These are phyloP conservation scores for Rhododendron mucronatum DNA, from an alignment of 148 eudicot genomes.

Conservation along the genomic window DNA sequence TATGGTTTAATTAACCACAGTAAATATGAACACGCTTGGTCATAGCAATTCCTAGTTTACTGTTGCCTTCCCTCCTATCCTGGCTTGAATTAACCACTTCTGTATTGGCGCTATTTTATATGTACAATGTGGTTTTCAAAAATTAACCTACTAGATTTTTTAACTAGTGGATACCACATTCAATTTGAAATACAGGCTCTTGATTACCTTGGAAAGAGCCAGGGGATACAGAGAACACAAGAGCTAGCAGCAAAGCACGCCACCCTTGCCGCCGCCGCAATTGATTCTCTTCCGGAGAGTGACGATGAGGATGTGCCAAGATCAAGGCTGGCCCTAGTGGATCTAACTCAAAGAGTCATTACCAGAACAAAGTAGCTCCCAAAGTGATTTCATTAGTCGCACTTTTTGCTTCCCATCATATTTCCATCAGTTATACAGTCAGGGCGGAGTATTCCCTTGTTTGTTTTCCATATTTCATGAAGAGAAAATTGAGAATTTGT, in stretches of 20 bases:
- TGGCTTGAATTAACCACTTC: not conserved
- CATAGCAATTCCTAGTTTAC: not conserved
- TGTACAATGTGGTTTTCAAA: not conserved
- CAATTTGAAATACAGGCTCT: slow-evolving; percentile 52
- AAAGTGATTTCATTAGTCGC: not conserved
- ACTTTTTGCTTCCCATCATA: not conserved
- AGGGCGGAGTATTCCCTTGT: not conserved
- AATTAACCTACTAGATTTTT: not conserved
- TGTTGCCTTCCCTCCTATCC: not conserved
- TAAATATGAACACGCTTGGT: not conserved
- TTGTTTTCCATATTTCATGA: not conserved
- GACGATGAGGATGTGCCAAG: slow-evolving; percentile 68
- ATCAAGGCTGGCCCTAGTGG: slow-evolving; percentile 81
- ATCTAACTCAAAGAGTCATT: slow-evolving; percentile 69
- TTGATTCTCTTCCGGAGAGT: slow-evolving; percentile 67
- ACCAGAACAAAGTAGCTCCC: slow-evolving; percentile 61
- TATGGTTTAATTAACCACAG: not conserved
- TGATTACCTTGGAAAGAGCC: slow-evolving; percentile 75
- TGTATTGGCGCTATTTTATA: not conserved
- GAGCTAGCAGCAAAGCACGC: slow-evolving; percentile 81
- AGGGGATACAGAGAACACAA: slow-evolving; percentile 68
- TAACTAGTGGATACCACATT: not conserved
- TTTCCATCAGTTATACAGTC: not conserved
- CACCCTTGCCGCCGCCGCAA: slow-evolving; percentile 62
- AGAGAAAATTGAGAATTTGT: not conserved